These are phyloP conservation scores for Diddensiella santjacobensis DNA, from an alignment of 805 yeast genomes.

Conservation along the genomic window DNA sequence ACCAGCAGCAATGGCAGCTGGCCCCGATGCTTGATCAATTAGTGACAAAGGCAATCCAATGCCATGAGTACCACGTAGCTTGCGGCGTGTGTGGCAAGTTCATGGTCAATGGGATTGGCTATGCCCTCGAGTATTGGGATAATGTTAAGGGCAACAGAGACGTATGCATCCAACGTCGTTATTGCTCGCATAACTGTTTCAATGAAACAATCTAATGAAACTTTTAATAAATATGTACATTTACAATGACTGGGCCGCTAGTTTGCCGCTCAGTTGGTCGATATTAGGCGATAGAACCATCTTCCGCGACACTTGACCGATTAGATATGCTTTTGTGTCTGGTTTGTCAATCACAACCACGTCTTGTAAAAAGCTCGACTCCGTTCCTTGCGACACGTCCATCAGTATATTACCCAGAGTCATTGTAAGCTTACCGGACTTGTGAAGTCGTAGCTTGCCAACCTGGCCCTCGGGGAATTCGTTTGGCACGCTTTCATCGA, in stretches of 20 bases:
- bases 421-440: slow-evolving; percentile 77
- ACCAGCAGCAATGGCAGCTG: slow-evolving; percentile 23
- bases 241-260: not conserved
- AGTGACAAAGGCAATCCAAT: slow-evolving; percentile 24
- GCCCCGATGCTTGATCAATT: slow-evolving; percentile 14
- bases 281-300: slow-evolving; percentile 55
- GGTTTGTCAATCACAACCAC: slow-evolving; percentile 52
- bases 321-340: slow-evolving; percentile 40
- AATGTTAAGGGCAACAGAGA: slow-evolving; percentile 12
- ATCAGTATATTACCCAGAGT: slow-evolving; percentile 64
- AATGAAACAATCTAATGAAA: not conserved
- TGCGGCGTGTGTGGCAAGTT: slow-evolving; percentile 32
- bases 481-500: slow-evolving; percentile 6
- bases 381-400: slow-evolving; percentile 70
- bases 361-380: slow-evolving; percentile 68
- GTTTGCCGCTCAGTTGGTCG: slow-evolving; percentile 14
- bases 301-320: slow-evolving; percentile 57
- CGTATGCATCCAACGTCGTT: slow-evolving; percentile 3
- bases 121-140: slow-evolving; percentile 35
- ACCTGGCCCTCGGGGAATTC: slow-evolving; percentile 50
- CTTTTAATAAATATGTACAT: not conserved
- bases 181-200: slow-evolving; percentile 17
- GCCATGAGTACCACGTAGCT: slow-evolving; percentile 13
- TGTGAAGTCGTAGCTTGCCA: slow-evolving; percentile 72
- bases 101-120: slow-evolving; percentile 27